phyloP scores from a whole-genome alignment of 805 yeast species.

The Starmerella vaccinii region DNA sequence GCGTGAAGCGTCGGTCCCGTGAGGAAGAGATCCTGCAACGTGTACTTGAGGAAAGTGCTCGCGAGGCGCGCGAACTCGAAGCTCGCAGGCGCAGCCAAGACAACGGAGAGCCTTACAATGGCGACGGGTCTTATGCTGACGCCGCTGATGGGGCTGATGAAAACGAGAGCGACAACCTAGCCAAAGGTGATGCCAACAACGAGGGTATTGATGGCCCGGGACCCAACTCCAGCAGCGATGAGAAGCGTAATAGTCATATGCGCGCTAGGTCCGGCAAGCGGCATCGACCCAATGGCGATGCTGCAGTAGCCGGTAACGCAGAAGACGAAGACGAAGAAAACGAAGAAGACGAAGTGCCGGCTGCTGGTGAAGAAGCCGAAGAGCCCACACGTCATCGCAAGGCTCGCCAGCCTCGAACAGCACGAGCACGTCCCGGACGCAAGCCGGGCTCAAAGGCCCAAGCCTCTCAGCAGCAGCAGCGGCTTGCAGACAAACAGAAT shows the following conservation, averaged over 20 bases:
- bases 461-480: neutral
- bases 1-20: slow-evolving; percentile 28
- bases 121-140: no score
- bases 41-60: slow-evolving; percentile 34
- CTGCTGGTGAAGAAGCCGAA: neutral
- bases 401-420: neutral
- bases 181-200: neutral
- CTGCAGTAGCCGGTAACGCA: neutral
- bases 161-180: neutral
- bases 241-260: neutral
- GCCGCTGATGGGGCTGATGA: no score
- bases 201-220: neutral
- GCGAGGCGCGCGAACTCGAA: slow-evolving; percentile 28
- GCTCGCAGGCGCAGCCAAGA: slow-evolving; percentile 13
- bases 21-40: slow-evolving; percentile 35
- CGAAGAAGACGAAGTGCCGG: neutral
- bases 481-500: neutral
- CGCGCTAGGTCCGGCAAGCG: neutral
- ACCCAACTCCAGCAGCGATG: neutral
- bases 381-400: neutral
- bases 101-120: neutral
- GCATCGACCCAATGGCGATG: neutral
- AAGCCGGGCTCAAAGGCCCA: neutral
- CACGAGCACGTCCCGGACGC: neutral
- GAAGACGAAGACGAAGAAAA: neutral